Evolutionary conservation across 2,329 filamentous ascomycete species (phyloP).

Genomic region (Fusarium longipes): DNA sequence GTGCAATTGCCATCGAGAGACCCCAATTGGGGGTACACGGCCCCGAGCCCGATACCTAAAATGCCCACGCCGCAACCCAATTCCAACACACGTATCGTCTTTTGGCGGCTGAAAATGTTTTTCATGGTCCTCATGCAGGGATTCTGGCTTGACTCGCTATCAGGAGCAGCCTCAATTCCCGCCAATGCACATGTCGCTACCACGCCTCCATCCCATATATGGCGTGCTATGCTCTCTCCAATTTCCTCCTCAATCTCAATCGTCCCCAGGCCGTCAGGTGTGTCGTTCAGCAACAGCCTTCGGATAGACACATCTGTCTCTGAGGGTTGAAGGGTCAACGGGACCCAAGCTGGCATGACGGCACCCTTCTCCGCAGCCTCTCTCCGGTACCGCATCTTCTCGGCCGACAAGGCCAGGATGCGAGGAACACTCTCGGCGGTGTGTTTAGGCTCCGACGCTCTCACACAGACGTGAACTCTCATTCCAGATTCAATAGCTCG

Average conservation of each 20-base stretch:
- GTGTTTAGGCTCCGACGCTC: constrained; percentile 39
- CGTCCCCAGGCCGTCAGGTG: constrained; percentile 35
- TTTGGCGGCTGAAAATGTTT: constrained; percentile 43
- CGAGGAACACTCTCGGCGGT: constrained; percentile 45
- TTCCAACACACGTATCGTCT: constrained; percentile 60
- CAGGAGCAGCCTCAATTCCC: constrained; percentile 45
- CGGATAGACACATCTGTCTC: constrained; percentile 47
- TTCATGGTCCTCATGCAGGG: constrained; percentile 49
- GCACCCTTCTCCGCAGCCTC: constrained; percentile 48
- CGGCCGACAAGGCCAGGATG: constrained; percentile 43
- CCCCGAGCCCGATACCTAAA: constrained; percentile 62
- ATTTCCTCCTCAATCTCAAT: constrained; percentile 66
- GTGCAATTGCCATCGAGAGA: constrained; percentile 40
- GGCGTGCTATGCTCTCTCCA: constrained; percentile 69
- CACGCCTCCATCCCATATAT: constrained; percentile 69
- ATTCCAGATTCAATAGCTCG: constrained; percentile 41
- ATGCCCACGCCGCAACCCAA: constrained; percentile 69
- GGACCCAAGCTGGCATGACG: constrained; percentile 58
- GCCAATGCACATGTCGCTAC: constrained; percentile 54
- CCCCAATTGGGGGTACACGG: constrained; percentile 46
- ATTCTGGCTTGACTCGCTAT: constrained; percentile 43
- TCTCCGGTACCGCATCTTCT: constrained; percentile 33
- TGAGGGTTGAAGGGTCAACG: constrained; percentile 44
- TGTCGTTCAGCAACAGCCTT: constrained; percentile 46
- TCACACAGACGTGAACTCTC: constrained; percentile 47